Evolutionary conservation across 805 yeast genomes (phyloP), one percentile per base, ranked within the genome.

Genomic region (Wickerhamiella sergipiensis): DNA sequence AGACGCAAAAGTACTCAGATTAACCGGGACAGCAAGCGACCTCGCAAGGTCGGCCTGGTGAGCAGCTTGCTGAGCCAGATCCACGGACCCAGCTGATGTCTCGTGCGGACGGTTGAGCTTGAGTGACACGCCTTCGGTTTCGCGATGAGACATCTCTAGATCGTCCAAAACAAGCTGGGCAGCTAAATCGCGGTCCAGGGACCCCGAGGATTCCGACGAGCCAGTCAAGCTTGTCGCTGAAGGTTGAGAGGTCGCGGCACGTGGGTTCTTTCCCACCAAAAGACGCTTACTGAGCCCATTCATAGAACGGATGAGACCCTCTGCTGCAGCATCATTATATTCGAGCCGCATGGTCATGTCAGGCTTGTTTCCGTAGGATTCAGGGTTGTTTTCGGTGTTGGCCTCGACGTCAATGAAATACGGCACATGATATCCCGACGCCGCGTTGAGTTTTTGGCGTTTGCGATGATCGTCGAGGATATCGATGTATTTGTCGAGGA

Each of bases 261-360:
- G 53, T 6, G 26, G 26, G 8, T 29, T 29, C 36, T 54, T 50
- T 18, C 78, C 75, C 45, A 73, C 71, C 55, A 90, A 78, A 83
- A 90, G 83, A 57, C 88, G 79, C 52, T 85, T 80, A 62, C 94
- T 83, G 47, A 90, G 70, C 53, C 88, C 77, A 67, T 90, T 90
- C 92, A 90, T 88, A 55, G 95, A 86, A 57, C 83, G 76, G 70
- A 92, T 73, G 18, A 88, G 79, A 17, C 83, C 78, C 17, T 85
- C 74, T 58, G 88, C 78, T 56, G 85, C 95, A 31, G 74, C 75
- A 49, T 77, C 78, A 45, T 75, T 75, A 42, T 72, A 67, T 45
- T 81, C 79, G 52, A 76, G 70, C 8, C 71, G 68, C 97, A 90
- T 90, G 6, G 97, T 90, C 50, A 85, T 71, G 67, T 90, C 97